Conservation (phyloP, 306 rosid species). For the Fragaria vesca region DNA sequence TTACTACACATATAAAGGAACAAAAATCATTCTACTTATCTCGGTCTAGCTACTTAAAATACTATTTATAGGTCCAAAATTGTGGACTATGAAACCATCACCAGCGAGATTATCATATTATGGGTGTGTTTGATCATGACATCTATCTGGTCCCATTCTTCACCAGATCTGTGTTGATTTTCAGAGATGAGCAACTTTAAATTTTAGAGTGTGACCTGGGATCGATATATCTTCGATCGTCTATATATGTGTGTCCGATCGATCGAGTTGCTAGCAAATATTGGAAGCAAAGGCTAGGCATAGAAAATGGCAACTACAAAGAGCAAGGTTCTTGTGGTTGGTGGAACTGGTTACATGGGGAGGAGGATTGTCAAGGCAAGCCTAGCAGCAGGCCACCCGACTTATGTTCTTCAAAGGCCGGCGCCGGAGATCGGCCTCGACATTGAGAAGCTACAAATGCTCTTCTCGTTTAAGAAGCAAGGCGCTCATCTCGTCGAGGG, state of each 20-base stretch:
- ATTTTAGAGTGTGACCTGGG: background rate
- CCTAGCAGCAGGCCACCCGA: slow-evolving; percentile 50
- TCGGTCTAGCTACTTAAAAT: background rate
- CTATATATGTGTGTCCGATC: background rate
- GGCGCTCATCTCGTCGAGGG: slow-evolving; percentile 58
- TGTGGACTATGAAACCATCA: background rate
- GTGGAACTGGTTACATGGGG: slow-evolving; percentile 81
- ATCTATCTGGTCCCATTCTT: background rate
- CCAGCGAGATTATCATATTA: background rate
- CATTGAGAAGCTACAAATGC: slow-evolving; percentile 63
- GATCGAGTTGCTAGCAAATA: background rate
- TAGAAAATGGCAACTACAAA: slow-evolving; percentile 25
- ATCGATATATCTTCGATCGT: background rate
- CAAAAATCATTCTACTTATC: no score
- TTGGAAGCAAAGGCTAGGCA: background rate
- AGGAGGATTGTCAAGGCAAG: slow-evolving; percentile 74
- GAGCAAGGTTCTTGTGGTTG: slow-evolving; percentile 62
- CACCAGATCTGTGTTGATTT: background rate
- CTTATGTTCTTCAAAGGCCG: slow-evolving; percentile 56
- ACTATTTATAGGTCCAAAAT: background rate
- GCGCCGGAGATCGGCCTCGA: slow-evolving; percentile 73
- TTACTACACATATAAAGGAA: no score
- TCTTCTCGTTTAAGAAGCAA: slow-evolving; percentile 52
- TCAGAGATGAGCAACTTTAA: background rate
- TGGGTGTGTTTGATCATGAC: background rate